Evolutionary conservation across 2,329 filamentous ascomycete species (phyloP).

Genomic region (Colletotrichum euphorbiae): DNA sequence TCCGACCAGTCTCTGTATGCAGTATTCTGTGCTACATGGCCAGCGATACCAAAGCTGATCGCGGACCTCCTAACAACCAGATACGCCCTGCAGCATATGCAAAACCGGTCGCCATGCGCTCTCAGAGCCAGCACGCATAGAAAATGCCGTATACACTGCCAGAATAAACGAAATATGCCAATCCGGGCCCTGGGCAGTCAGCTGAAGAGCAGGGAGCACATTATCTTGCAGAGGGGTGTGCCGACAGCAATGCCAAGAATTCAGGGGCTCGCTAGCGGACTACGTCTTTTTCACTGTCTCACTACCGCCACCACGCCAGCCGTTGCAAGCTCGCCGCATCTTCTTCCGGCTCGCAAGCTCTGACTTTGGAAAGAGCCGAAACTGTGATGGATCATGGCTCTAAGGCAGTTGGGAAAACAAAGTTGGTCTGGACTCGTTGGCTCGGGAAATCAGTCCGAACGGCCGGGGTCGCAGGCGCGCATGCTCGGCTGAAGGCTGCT

Average conservation of each 20-base stretch:
- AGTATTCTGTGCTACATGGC: background rate
- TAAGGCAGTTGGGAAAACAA: background rate
- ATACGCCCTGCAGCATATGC: background rate
- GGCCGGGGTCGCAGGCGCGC: background rate
- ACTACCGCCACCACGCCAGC: slow-evolving; percentile 23
- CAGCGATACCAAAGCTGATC: background rate
- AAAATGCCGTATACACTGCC: slow-evolving; percentile 1
- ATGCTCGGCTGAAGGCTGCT: slow-evolving; percentile 8
- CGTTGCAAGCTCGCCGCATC: slow-evolving; percentile 24
- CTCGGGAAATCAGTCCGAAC: background rate
- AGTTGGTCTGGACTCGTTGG: background rate
- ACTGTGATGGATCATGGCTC: background rate
- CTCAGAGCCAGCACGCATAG: slow-evolving; percentile 13
- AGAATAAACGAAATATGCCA: background rate
- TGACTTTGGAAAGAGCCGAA: slow-evolving; percentile 4
- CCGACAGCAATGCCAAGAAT: slow-evolving; percentile 15
- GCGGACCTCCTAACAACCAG: background rate
- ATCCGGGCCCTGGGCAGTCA: background rate
- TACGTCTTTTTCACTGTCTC: slow-evolving; percentile 21
- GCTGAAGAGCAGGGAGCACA: background rate
- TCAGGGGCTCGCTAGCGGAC: slow-evolving; percentile 18
- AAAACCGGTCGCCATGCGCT: background rate
- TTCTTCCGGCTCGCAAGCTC: slow-evolving; percentile 4
- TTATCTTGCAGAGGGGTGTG: slow-evolving; percentile 13
- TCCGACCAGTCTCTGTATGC: background rate